Evolutionary conservation across 257 asterid genomes (phyloP), one percentile per base, ranked within the genome.

Genomic region (Solanum gandarillasii): DNA sequence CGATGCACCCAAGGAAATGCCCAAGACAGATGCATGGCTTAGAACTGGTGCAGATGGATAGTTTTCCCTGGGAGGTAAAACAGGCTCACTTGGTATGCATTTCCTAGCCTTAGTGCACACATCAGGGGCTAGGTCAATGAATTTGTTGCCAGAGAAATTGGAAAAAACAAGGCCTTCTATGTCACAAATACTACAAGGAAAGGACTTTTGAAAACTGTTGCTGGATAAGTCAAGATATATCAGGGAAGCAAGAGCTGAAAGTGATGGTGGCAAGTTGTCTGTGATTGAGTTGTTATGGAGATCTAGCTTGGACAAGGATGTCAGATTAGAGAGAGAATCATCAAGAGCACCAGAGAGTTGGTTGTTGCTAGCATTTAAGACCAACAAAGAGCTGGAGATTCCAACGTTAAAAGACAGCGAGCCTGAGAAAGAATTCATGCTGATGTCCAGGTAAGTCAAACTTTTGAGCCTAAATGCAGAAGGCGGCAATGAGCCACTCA

Each of bases 191-290:
- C 90, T 89, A 87, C 99, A 95, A 20, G 97, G 99, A 82, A 96
- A 94, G 52, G 87, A 39, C 43, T 87, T 86, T 39, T 68, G 91
- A 71, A 96, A 95, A 38, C 89, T 72, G 92, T 96, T 96, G 70
- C 82, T 90, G n/a, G 99, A 96, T 36, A 96, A 34, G 86, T 96
- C 99, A 27, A 96, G 96, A 91, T 93, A 93, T 5, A 97, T 94
- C 90, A 96, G 91, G 81, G 93, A 48, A 82, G 90, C 89, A 62
- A 96, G 96, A 67, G 74, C 83, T 1, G 98, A 91, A 74, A 96
- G 94, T 3, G 98, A 93, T 10, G 75, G 12, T 4, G 98, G 97
- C 67, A 93, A 83, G 32, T 83, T 86, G 29, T 97, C 97, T 4
- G 92, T 84, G 82, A 96, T 85, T 65, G 39, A 60, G 85, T 96